Evolutionary conservation across 2,329 filamentous ascomycete genomes (phyloP).

Genomic region (Calonectria pseudoturangicola): DNA sequence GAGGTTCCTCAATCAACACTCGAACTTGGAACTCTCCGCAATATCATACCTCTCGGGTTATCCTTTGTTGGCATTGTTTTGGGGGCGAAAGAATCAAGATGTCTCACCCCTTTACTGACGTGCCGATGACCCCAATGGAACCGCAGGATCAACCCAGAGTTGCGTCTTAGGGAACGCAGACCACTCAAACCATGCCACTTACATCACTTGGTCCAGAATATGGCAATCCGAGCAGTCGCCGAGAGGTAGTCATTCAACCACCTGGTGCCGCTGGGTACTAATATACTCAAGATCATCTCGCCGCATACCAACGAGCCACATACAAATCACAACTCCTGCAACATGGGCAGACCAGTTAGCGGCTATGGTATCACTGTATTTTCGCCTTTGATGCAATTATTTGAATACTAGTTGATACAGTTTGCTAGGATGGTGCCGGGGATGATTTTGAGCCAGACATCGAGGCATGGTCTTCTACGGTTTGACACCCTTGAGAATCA

Average conservation of each 20-base stretch:
- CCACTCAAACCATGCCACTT: too few relatives aligned
- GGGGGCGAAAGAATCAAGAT: constrained; percentile 6
- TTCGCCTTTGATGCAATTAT: too few relatives aligned
- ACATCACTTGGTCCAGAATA: not conserved
- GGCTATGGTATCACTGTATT: not conserved
- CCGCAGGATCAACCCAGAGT: too few relatives aligned
- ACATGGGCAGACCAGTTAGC: too few relatives aligned
- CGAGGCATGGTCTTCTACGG: not conserved
- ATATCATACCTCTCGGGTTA: not conserved
- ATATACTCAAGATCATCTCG: not conserved
- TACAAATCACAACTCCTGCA: not conserved
- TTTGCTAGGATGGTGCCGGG: too few relatives aligned
- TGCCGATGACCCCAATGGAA: not conserved
- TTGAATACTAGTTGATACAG: too few relatives aligned
- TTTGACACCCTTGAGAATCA: not conserved
- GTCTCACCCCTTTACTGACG: not conserved
- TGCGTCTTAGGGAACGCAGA: too few relatives aligned
- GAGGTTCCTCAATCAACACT: not conserved
- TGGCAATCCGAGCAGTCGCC: not conserved
- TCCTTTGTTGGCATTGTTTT: not conserved
- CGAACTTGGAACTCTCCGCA: not conserved
- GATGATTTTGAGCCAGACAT: too few relatives aligned
- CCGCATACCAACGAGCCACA: too few relatives aligned
- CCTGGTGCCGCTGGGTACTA: not conserved
- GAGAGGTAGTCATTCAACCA: not conserved